phyloP scores from a whole-genome alignment of 176 grass and related monocot species.

The Oryza officinalis region DNA sequence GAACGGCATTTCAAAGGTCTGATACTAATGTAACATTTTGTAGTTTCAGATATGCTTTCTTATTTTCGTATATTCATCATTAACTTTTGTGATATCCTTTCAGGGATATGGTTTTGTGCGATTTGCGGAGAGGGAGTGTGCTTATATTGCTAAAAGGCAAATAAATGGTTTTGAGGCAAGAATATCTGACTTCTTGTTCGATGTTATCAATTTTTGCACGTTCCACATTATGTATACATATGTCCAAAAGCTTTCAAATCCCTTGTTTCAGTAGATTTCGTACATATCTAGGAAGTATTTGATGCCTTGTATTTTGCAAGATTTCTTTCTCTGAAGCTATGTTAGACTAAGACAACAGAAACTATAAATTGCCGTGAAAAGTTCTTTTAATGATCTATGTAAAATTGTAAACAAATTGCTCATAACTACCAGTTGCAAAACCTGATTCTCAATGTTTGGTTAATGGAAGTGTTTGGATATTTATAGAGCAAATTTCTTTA shows the following conservation, averaged over 20 bases:
- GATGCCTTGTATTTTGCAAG: background rate
- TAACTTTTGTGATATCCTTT: constrained; percentile 31
- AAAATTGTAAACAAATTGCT: constrained; percentile 7
- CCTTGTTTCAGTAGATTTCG: constrained; percentile 15
- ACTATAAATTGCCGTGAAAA: background rate
- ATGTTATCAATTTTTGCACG: constrained; percentile 27
- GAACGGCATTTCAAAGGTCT: constrained; percentile 69
- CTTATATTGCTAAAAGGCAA: constrained; percentile 60
- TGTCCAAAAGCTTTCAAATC: constrained; percentile 4
- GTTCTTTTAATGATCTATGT: background rate
- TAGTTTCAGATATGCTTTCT: constrained; percentile 17
- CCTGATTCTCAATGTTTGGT: background rate
- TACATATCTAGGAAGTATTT: background rate
- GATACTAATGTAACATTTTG: constrained; percentile 19
- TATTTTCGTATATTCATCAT: background rate
- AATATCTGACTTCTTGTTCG: constrained; percentile 21
- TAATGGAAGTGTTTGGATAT: background rate
- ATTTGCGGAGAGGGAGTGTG: constrained; percentile 61
- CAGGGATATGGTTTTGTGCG: constrained; percentile 89
- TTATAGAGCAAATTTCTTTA: background rate
- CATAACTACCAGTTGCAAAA: background rate
- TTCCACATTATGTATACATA: background rate
- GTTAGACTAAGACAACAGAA: background rate
- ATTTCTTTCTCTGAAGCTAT: background rate
- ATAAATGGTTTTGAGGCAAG: constrained; percentile 66